phyloP scores from a whole-genome alignment of 1,284 basidiomycete genomes.

The Xanthoconium separans region DNA sequence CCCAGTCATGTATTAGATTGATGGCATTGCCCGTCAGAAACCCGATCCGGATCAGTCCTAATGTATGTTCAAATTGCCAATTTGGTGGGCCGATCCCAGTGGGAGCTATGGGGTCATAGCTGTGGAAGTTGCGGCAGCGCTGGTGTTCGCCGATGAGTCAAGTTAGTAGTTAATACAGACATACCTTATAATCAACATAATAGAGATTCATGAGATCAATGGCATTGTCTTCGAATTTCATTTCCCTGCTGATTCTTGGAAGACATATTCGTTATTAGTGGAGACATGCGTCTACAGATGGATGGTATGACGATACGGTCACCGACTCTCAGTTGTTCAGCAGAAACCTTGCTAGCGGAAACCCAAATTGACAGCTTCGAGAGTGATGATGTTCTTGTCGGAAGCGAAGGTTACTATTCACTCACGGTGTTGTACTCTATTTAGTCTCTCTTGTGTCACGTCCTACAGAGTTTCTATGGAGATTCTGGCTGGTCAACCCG shows the following conservation, averaged over 20 bases:
- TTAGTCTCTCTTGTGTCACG: constrained; percentile 16
- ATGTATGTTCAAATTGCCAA: constrained; percentile 54
- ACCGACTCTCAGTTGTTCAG: no score
- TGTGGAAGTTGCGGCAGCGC: constrained; percentile 14
- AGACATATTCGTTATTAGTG: not conserved
- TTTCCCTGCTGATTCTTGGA: not conserved
- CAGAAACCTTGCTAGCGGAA: no score
- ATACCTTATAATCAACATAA: constrained; percentile 30
- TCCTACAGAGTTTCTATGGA: constrained; percentile 26
- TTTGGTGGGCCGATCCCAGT: constrained; percentile 19
- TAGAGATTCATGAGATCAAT: constrained; percentile 8
- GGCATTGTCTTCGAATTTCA: not conserved
- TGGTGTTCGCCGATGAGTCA: constrained; percentile 16
- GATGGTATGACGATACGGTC: not conserved
- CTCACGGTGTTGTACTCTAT: constrained; percentile 9
- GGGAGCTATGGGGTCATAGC: constrained; percentile 21
- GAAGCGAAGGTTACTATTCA: no score
- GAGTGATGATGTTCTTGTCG: no score
- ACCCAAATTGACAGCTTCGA: no score
- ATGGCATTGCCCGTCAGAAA: constrained; percentile 73
- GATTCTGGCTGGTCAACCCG: not conserved
- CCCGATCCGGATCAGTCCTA: constrained; percentile 69
- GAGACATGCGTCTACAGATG: not conserved
- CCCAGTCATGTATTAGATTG: constrained; percentile 55
- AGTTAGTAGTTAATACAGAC: constrained; percentile 12